Base-by-base conservation (phyloP, 345 rosid species). In the Salix exigua region DNA sequence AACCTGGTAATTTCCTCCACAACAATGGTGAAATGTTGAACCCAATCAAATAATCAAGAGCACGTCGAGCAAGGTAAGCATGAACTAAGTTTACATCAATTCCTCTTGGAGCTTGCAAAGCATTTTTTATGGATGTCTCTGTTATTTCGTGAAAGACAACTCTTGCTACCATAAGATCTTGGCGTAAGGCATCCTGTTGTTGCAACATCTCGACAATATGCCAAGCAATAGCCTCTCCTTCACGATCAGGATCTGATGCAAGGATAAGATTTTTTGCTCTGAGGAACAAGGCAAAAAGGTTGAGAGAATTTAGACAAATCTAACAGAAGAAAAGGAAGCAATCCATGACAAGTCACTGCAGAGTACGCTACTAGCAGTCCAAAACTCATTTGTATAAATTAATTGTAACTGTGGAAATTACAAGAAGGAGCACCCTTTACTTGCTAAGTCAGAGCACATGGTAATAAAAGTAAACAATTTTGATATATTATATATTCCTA, bases 201-300 rank as follows among this genome's bases (percentile, higher is more conserved):
- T 83, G 93, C 83, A 96, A 80, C 99, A 96, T 96, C 95, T 96
- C 99, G 76, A 89, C 73, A 83, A 96, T 92, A 89, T 93, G 99
- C 99, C 99, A 96, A 74, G 99, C 92, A 85, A 93, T 96, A 83
- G 99, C 99, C 89, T 96, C 99, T 78, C 99, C 98, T 89, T 96
- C 99, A 75, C 99, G 95, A 86, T 96, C 99, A 75, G 99, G 99
- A 87, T 93, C 99, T 78, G 99, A 92, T 67, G 99, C 99, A 83
- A 96, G 97, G 81, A 96, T 88, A 82, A 96, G 89, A 87, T 87
- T 92, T 84, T 93, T 90, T 85, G 98, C 95, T 80, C 99, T 96
- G 99, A 82, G 82, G 77, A 83, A 78, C 79, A 88, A 75, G 77
- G 73, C 80, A 85, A 77, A 73, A 78, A 85, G 58, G 79, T 82